A percentile compares a stretch with the other conserved stretches of the same genome.
Conservation (phyloP, 1,139 yeast species). For the Kurtzmaniella quercitrusa region DNA sequence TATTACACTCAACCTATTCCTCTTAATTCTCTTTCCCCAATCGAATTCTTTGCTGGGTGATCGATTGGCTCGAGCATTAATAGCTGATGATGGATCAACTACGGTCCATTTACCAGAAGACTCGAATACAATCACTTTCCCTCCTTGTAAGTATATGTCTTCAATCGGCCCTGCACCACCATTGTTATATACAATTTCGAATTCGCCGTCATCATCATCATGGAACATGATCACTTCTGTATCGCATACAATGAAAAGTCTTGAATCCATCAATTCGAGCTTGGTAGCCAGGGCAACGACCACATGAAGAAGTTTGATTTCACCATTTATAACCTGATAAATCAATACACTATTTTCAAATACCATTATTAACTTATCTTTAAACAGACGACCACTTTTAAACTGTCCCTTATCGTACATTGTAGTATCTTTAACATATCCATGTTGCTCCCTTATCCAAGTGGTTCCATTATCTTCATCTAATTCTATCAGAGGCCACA, state of each 20-base stretch:
- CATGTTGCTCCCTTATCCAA: neutral
- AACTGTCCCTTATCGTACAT: neutral
- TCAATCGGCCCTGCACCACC: neutral
- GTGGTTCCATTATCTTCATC: neutral
- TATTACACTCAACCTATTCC: slow-evolving; percentile 11
- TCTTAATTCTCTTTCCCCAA: slow-evolving; percentile 8
- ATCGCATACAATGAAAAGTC: neutral
- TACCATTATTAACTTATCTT: neutral
- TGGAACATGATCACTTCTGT: neutral
- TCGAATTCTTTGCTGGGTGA: slow-evolving; percentile 8
- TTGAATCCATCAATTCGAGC: neutral
- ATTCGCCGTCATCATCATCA: neutral
- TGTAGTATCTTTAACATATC: neutral
- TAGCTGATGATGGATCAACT: neutral
- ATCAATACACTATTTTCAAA: neutral
- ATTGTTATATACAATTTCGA: neutral
- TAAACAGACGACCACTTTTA: neutral
- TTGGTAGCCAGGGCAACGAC: neutral
- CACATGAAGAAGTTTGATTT: neutral
- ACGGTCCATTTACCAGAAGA: neutral
- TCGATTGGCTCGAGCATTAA: neutral
- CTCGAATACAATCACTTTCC: neutral
- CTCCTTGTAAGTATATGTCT: neutral
- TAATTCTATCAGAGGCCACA: neutral
- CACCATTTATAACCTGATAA: neutral